phyloP scores from a whole-genome alignment of 148 eudicot genomes.

The Salicornia ramosissima region DNA sequence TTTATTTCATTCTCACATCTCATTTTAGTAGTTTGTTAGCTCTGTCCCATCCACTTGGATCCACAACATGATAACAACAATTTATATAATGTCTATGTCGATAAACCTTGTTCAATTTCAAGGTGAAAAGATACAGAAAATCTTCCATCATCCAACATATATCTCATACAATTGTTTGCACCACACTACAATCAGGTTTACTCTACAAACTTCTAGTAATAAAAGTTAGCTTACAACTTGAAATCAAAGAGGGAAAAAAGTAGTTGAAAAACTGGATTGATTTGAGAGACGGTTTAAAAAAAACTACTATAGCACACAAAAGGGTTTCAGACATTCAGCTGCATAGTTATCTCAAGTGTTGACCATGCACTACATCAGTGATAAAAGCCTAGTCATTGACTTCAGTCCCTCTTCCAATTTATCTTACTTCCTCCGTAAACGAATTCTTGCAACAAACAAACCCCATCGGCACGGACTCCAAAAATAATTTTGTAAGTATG shows the following conservation, averaged over 20 bases:
- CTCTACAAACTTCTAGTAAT: background rate
- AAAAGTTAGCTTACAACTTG: too few species aligned
- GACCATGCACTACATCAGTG: background rate
- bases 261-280: too few species aligned
- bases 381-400: slow-evolving; percentile 6
- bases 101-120: too few species aligned
- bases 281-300: too few species aligned
- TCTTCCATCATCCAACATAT: background rate
- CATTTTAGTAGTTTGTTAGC: background rate
- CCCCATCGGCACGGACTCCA: too few species aligned
- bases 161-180: background rate
- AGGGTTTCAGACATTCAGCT: background rate
- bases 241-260: too few species aligned
- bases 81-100: background rate
- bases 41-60: background rate
- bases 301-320: background rate
- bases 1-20: background rate
- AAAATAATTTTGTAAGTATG: too few species aligned
- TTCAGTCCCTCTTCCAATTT: too few species aligned
- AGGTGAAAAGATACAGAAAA: background rate
- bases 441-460: too few species aligned
- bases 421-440: too few species aligned
- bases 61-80: background rate
- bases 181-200: background rate
- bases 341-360: background rate